A percentile compares a stretch with the other conserved stretches of the same genome.
These are phyloP conservation scores for Penicillium mononematosum DNA, from an alignment of 495 filamentous ascomycete genomes.

Conservation along the genomic window DNA sequence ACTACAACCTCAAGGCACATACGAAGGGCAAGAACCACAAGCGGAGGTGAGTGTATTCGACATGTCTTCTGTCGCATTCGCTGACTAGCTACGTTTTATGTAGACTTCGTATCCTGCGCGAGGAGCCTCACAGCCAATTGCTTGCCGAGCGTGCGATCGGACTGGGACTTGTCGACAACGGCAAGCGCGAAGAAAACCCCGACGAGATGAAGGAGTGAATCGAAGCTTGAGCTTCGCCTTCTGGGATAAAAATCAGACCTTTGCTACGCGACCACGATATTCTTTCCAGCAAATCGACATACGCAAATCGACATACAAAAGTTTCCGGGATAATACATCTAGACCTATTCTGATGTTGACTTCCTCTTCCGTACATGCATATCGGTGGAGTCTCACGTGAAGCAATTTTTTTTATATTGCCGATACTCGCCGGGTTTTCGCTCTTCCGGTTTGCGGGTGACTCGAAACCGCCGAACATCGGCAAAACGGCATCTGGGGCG, in stretches of 20 bases:
- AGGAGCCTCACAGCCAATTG: slow-evolving; percentile 82
- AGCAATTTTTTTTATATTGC: slow-evolving; percentile 30
- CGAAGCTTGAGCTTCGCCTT: neutral
- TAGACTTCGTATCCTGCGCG: slow-evolving; percentile 71
- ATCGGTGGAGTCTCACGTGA: slow-evolving; percentile 26
- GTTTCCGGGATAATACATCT: slow-evolving; percentile 6
- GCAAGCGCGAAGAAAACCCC: slow-evolving; percentile 35
- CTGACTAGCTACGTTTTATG: slow-evolving; percentile 5
- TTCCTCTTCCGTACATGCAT: slow-evolving; percentile 10
- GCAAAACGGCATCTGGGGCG: slow-evolving; percentile 18
- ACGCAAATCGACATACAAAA: slow-evolving; percentile 8
- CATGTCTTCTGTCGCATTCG: neutral
- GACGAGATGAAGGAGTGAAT: slow-evolving; percentile 40
- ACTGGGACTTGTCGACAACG: slow-evolving; percentile 61
- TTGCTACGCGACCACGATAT: slow-evolving; percentile 16
- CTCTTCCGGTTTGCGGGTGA: slow-evolving; percentile 34
- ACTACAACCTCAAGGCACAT: slow-evolving; percentile 72
- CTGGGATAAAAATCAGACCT: slow-evolving; percentile 3
- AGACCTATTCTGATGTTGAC: slow-evolving; percentile 7
- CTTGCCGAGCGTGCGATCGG: slow-evolving; percentile 81
- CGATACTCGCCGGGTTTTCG: slow-evolving; percentile 36
- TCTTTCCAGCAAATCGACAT: slow-evolving; percentile 12
- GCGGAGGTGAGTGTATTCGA: slow-evolving; percentile 60
- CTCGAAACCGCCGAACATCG: slow-evolving; percentile 36
- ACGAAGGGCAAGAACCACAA: slow-evolving; percentile 88